These are phyloP conservation scores for Ehretia macrophylla DNA, from an alignment of 257 asterid genomes.

Conservation along the genomic window DNA sequence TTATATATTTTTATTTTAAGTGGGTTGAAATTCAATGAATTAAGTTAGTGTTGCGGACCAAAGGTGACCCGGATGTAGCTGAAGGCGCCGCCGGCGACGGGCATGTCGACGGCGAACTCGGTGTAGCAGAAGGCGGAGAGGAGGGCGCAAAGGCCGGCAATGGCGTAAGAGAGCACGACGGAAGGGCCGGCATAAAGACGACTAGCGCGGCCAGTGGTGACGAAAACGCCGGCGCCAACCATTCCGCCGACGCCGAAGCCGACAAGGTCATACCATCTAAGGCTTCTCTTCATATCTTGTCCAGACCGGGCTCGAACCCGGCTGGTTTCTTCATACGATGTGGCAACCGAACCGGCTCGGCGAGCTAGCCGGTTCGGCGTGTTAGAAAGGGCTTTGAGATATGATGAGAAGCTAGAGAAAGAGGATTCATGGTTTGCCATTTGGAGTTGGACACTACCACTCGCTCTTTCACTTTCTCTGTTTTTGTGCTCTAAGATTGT, in stretches of 20 bases:
- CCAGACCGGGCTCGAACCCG: constrained; percentile 41
- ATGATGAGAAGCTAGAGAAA: constrained; percentile 13
- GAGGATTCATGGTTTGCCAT: constrained; percentile 11
- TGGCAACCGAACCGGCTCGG: constrained; percentile 32
- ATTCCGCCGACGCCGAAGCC: constrained; percentile 46
- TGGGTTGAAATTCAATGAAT: too few species aligned
- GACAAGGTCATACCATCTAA: constrained; percentile 32
- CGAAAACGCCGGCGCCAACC: constrained; percentile 47
- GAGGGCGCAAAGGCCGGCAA: constrained; percentile 34
- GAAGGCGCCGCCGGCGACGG: constrained; percentile 45
- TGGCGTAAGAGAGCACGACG: constrained; percentile 32
- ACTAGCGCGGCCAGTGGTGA: constrained; percentile 38
- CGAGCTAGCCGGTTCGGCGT: constrained; percentile 27
- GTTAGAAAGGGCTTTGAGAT: constrained; percentile 30
- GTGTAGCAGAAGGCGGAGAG: constrained; percentile 42
- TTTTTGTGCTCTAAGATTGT: constrained; percentile 14
- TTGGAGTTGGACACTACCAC: constrained; percentile 10
- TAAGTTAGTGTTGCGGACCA: constrained; percentile 17
- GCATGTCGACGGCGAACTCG: constrained; percentile 33
- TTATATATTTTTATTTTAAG: too few species aligned
- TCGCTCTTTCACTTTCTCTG: neutral
- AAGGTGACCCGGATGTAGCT: constrained; percentile 41
- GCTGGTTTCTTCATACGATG: constrained; percentile 38
- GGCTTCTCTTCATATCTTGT: constrained; percentile 43
- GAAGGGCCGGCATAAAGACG: constrained; percentile 30